Base-by-base conservation (phyloP, 2,329 filamentous ascomycete species). In the Ramularia endophylla region DNA sequence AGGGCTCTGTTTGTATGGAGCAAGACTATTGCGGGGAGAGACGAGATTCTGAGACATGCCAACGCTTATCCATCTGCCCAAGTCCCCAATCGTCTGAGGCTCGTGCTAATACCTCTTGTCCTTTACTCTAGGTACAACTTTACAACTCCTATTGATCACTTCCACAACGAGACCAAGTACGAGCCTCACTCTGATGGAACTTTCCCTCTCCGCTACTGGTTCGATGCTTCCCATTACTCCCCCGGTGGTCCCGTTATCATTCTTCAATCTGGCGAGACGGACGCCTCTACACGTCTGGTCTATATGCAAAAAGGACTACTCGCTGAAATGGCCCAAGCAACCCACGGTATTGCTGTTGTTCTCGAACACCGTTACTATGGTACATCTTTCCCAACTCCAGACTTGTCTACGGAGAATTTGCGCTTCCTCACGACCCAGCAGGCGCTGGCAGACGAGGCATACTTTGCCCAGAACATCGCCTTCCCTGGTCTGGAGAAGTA, bases 291-390 rank as follows among this genome's bases (percentile, higher is more conserved):
- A 22, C 74, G 86, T 11, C 66, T 94, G 13, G 74, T 75, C 0
- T 90, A 76, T 57, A 66, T 94, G 8, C 78, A 88, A 51, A 85
- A 92, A 60, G 87, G 87, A 38, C 83, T 94, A 38, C 70, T 87
- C 0, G 72, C 80, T 27, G 74, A 86, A 50, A 70, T 94, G 13
- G 75, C 82, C 3, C 68, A 81, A 52, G 83, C 82, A 1, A 86
- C 83, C 0, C 69, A 80, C 42, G 87, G 87, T 1, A 66, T 94
- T 18, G 86, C 81, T 3, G 83, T 94, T 2, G 76, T 94, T 34
- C 73, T 94, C 2, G 87, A 94, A 66, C 87, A 94, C 45, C 78
- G 87, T 20, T 94, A 94, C 70, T 94, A 94, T 58, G 87, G 87
- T 41, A 73, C 72, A 9, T 89, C 84, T 59, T 80, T 82, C 40